Conservation (phyloP, 2,329 filamentous ascomycete species). For the Myriosclerotinia duriaeana region DNA sequence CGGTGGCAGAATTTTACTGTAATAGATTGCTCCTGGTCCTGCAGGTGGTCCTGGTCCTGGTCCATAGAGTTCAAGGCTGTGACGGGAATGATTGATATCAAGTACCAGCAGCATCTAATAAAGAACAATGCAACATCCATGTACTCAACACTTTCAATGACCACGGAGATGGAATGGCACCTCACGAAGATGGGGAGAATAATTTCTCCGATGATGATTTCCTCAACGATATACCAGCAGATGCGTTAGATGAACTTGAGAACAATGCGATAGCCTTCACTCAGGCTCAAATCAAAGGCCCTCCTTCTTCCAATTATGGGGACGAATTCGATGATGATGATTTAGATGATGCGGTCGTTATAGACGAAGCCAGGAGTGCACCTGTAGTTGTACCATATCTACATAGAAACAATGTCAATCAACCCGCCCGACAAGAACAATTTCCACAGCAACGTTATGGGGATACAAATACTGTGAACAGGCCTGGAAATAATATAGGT, state of each 20-base stretch:
- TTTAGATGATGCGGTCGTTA: conserved; percentile 58
- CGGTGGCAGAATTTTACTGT: conserved; percentile 23
- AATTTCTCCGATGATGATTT: conserved; percentile 65
- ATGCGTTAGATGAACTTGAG: conserved; percentile 61
- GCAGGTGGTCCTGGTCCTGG: no score
- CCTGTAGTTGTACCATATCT: conserved; percentile 27
- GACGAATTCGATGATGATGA: conserved; percentile 42
- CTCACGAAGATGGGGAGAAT: conserved; percentile 48
- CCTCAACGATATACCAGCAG: conserved; percentile 59
- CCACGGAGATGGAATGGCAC: conserved; percentile 43
- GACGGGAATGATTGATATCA: neutral
- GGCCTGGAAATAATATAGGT: conserved; percentile 21
- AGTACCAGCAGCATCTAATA: neutral
- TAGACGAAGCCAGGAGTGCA: conserved; percentile 38
- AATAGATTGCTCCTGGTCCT: no score
- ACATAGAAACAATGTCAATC: conserved; percentile 27
- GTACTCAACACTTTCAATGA: conserved; percentile 12
- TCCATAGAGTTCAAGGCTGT: no score
- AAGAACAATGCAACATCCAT: neutral
- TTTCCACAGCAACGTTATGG: conserved; percentile 34
- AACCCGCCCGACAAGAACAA: conserved; percentile 30
- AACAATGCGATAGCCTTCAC: conserved; percentile 62
- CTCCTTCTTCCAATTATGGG: conserved; percentile 43
- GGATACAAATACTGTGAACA: conserved; percentile 22
- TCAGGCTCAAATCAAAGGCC: conserved; percentile 32